Percentiles rank a stretch among this genome's conserved stretches.
Conservation (phyloP, 176 grass and related monocot species). For the Hordeum marinum region DNA sequence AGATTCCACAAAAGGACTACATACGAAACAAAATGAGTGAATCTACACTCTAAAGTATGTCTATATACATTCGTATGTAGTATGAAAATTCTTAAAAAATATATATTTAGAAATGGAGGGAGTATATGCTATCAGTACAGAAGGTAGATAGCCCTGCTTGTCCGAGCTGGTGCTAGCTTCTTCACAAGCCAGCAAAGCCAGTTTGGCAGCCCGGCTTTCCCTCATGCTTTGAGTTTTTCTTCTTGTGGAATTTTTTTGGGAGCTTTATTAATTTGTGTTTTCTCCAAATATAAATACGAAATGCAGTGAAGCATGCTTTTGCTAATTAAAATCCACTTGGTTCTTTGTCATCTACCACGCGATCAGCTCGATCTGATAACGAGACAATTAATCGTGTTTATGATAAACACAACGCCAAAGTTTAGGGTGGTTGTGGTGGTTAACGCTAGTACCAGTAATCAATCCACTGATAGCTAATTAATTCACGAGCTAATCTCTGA, state of each 20-base stretch:
- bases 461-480: neutral
- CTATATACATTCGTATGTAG: too few relatives aligned
- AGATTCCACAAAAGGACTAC: too few relatives aligned
- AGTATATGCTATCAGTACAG: neutral
- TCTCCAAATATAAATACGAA: too few relatives aligned
- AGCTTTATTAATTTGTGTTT: neutral
- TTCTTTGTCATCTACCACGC: too few relatives aligned
- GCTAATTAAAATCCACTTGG: too few relatives aligned
- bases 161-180: neutral
- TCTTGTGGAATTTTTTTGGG: neutral
- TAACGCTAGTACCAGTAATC: neutral
- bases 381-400: neutral
- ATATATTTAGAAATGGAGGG: too few relatives aligned
- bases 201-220: neutral
- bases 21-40: too few relatives aligned
- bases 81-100: too few relatives aligned
- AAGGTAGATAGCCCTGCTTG: neutral
- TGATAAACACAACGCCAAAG: neutral
- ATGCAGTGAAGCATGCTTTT: too few relatives aligned
- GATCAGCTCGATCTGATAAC: neutral
- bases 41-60: too few relatives aligned
- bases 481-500: neutral
- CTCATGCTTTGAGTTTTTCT: neutral
- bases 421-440: neutral
- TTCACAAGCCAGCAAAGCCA: neutral